Conservation (phyloP, 2,329 filamentous ascomycete species). For the Alternaria hordeiaustralica region DNA sequence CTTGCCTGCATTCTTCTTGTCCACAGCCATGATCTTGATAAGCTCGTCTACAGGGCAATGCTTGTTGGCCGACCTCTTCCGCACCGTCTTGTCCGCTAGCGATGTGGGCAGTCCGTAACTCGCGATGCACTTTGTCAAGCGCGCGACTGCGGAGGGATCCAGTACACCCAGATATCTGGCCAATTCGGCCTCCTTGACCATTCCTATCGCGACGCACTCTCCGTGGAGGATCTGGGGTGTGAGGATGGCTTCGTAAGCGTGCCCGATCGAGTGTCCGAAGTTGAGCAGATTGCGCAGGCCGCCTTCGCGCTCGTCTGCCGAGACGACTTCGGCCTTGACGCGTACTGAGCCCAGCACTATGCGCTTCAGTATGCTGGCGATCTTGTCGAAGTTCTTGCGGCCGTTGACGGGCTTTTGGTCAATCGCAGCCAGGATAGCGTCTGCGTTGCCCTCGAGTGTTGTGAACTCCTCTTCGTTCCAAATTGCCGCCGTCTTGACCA, state of each 20-base stretch:
- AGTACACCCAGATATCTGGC: slow-evolving; percentile 87
- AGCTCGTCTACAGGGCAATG: slow-evolving; percentile 85
- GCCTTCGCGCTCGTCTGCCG: slow-evolving; percentile 90
- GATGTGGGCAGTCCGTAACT: slow-evolving; percentile 90
- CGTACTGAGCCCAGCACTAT: slow-evolving; percentile 88
- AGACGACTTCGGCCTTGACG: slow-evolving; percentile 94
- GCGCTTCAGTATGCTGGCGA: slow-evolving; percentile 61
- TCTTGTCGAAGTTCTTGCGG: slow-evolving; percentile 69
- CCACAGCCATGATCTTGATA: slow-evolving; percentile 92
- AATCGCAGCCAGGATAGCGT: slow-evolving; percentile 75
- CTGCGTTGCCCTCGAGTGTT: slow-evolving; percentile 80
- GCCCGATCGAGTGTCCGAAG: slow-evolving; percentile 97
- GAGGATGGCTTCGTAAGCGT: slow-evolving; percentile 93
- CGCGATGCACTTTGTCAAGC: slow-evolving; percentile 90
- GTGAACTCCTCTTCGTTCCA: slow-evolving; percentile 90
- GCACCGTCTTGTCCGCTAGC: slow-evolving; percentile 80
- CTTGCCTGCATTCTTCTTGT: slow-evolving; percentile 96
- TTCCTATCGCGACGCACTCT: slow-evolving; percentile 94
- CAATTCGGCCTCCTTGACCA: slow-evolving; percentile 97
- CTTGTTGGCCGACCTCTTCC: slow-evolving; percentile 83
- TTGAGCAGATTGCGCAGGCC: slow-evolving; percentile 94
- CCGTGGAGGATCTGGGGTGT: slow-evolving; percentile 96
- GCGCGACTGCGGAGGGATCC: slow-evolving; percentile 83
- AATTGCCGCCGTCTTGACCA: slow-evolving; percentile 96
- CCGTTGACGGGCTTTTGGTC: slow-evolving; percentile 65